Evolutionary conservation across 1,284 basidiomycete species (phyloP).

Genomic region (Lentinula novae-zelandiae): DNA sequence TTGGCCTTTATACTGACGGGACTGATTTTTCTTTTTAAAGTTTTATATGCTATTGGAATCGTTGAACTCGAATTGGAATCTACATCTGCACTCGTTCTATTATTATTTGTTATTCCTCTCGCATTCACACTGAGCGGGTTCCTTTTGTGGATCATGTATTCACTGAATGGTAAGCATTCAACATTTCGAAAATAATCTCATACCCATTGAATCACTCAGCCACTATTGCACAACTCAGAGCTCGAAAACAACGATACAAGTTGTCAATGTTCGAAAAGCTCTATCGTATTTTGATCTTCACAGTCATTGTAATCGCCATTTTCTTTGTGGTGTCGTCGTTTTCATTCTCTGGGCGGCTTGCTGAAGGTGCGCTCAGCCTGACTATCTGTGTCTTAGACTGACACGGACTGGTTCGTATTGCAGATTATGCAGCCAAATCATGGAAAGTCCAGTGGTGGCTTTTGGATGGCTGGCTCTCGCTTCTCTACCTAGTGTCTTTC

Average conservation of each 20-base stretch:
- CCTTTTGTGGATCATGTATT: slow-evolving; percentile 92
- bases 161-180: slow-evolving; percentile 68
- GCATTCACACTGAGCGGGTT: slow-evolving; percentile 93
- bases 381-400: slow-evolving; percentile 3
- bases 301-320: slow-evolving; percentile 78
- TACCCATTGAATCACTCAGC: slow-evolving; percentile 35
- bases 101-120: slow-evolving; percentile 89
- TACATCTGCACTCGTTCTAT: slow-evolving; percentile 73
- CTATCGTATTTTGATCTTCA: slow-evolving; percentile 83
- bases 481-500: slow-evolving; percentile 84
- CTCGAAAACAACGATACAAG: slow-evolving; percentile 86
- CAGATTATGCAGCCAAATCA: slow-evolving; percentile 91
- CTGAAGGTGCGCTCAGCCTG: slow-evolving; percentile 64
- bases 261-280: slow-evolving; percentile 83
- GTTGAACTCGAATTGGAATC: slow-evolving; percentile 90
- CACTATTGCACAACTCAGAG: slow-evolving; percentile 81
- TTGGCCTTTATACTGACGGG: neutral
- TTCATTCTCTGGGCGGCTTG: slow-evolving; percentile 85
- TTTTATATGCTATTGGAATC: slow-evolving; percentile 88
- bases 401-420: neutral
- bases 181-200: neutral
- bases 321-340: slow-evolving; percentile 94
- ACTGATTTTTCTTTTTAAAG: slow-evolving; percentile 33
- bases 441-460: slow-evolving; percentile 96
- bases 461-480: slow-evolving; percentile 91